phyloP scores from a whole-genome alignment of 1,284 basidiomycete genomes.

The Boletus sp. region DNA sequence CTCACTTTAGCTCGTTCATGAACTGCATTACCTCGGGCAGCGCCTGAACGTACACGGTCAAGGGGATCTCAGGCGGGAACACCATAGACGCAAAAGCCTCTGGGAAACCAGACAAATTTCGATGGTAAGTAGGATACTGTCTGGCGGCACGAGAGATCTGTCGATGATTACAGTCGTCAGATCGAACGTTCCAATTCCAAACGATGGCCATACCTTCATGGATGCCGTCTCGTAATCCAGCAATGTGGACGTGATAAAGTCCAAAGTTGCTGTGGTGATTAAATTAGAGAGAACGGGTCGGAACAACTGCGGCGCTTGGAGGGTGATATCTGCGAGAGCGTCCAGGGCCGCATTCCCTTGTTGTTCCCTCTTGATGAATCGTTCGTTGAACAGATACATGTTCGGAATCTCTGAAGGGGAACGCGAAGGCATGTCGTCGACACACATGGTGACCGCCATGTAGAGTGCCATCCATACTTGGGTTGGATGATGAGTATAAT shows the following conservation, averaged over 20 bases:
- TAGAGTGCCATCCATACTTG: slow-evolving; percentile 25
- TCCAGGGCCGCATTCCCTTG: slow-evolving; percentile 25
- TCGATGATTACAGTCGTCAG: not conserved
- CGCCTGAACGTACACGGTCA: slow-evolving; percentile 25
- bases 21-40: slow-evolving; percentile 25
- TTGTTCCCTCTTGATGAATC: slow-evolving; percentile 12
- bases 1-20: slow-evolving; percentile 28
- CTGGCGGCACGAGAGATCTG: slow-evolving; percentile 1
- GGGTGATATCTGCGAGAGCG: slow-evolving; percentile 19
- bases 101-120: slow-evolving; percentile 24
- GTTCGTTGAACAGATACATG: slow-evolving; percentile 25
- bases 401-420: slow-evolving; percentile 15
- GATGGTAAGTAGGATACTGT: slow-evolving; percentile 22
- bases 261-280: slow-evolving; percentile 24
- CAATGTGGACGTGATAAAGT: slow-evolving; percentile 22
- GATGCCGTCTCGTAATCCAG: slow-evolving; percentile 26
- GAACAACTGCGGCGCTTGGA: slow-evolving; percentile 12
- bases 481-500: slow-evolving; percentile 3
- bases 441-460: slow-evolving; percentile 19
- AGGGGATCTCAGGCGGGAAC: slow-evolving; percentile 25
- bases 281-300: slow-evolving; percentile 18
- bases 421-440: slow-evolving; percentile 27
- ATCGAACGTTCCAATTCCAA: slow-evolving; percentile 1
- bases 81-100: slow-evolving; percentile 25
- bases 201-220: slow-evolving; percentile 4